Conservation (phyloP, 768 basidiomycete species). For the Boletus barrowsii region DNA sequence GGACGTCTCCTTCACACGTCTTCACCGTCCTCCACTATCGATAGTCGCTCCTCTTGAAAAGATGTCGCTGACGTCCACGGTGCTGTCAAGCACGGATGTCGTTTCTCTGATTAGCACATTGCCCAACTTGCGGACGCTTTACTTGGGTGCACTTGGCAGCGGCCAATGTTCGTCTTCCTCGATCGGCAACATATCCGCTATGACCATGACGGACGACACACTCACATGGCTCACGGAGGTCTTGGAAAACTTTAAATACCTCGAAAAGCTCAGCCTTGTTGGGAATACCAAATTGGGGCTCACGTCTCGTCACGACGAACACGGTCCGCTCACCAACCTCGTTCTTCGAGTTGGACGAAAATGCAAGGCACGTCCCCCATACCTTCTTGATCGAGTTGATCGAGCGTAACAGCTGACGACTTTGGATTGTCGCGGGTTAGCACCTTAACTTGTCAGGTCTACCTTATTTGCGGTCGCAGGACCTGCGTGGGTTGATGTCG, state of each 20-base stretch:
- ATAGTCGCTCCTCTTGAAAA: slow-evolving; percentile 44
- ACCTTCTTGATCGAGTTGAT: not conserved
- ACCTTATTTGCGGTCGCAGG: slow-evolving; percentile 44
- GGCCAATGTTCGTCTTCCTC: slow-evolving; percentile 42
- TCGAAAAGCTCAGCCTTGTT: slow-evolving; percentile 59
- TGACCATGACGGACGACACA: slow-evolving; percentile 54
- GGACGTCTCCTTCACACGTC: slow-evolving; percentile 62
- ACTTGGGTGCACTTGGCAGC: slow-evolving; percentile 58
- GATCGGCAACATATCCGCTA: slow-evolving; percentile 44
- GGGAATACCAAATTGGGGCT: slow-evolving; percentile 60
- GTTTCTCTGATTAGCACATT: slow-evolving; percentile 38
- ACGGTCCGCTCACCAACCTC: slow-evolving; percentile 43
- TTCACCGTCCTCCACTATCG: slow-evolving; percentile 37
- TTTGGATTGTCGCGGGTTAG: slow-evolving; percentile 31
- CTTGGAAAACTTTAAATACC: slow-evolving; percentile 32
- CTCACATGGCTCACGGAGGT: slow-evolving; percentile 43
- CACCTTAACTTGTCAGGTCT: slow-evolving; percentile 58
- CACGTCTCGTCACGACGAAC: slow-evolving; percentile 24
- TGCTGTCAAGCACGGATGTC: slow-evolving; percentile 40
- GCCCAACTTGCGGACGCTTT: slow-evolving; percentile 45
- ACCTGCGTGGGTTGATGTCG: slow-evolving; percentile 48
- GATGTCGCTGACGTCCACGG: slow-evolving; percentile 60
- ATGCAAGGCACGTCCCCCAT: slow-evolving; percentile 47
- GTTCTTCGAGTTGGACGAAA: slow-evolving; percentile 52
- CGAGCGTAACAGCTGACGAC: not conserved